phyloP scores from a whole-genome alignment of 2,329 filamentous ascomycete genomes.

The Sarocladiaceae sp. region DNA sequence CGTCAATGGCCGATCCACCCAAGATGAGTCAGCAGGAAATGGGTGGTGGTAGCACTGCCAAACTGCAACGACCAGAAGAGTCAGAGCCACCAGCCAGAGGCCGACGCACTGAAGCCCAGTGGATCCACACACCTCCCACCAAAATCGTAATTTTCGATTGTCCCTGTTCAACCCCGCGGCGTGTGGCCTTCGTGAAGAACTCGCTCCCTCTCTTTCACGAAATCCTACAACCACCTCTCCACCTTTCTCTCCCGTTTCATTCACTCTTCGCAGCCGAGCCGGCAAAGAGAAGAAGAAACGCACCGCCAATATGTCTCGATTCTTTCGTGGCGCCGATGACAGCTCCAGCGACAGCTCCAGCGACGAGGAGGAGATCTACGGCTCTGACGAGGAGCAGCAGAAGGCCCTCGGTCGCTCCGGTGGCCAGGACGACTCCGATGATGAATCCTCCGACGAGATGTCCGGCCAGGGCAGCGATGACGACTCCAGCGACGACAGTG shows the following conservation, averaged over 20 bases:
- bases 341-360: constrained; percentile 95
- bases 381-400: constrained; percentile 28
- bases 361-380: constrained; percentile 94
- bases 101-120: constrained; percentile 7
- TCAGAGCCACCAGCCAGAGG: background rate
- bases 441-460: constrained; percentile 41
- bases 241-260: constrained; percentile 1
- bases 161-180: constrained; percentile 33
- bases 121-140: constrained; percentile 31
- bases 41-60: background rate
- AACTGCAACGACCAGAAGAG: background rate
- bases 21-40: constrained; percentile 9
- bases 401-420: background rate
- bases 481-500: constrained; percentile 58
- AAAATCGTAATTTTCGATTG: constrained; percentile 37
- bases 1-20: background rate
- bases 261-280: constrained; percentile 7
- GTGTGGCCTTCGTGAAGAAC: constrained; percentile 10
- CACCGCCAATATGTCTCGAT: constrained; percentile 77
- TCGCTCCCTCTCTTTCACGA: constrained; percentile 7
- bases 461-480: constrained; percentile 46
- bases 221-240: background rate
- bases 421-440: constrained; percentile 48
- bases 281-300: constrained; percentile 7
- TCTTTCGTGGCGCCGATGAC: constrained; percentile 87